Evolutionary conservation across 345 rosid species (phyloP).

Genomic region (Limnanthes douglasii): DNA sequence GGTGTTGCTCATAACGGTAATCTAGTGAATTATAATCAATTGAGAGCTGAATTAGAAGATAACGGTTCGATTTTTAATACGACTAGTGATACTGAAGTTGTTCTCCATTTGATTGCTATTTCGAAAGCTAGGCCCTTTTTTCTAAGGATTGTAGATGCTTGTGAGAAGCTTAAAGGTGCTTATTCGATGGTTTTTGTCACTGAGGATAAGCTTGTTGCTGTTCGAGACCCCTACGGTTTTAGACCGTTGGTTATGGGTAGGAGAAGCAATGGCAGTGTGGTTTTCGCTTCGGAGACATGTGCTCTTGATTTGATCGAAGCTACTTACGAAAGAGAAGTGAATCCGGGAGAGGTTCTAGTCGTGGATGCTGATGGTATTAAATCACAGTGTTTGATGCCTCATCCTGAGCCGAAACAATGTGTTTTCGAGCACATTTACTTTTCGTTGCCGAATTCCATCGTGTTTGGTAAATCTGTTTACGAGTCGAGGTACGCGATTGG

Average conservation of each 20-base stretch:
- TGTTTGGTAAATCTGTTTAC: constrained; percentile 71
- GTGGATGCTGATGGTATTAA: constrained; percentile 80
- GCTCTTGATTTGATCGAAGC: constrained; percentile 98
- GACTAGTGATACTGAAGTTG: constrained; percentile 85
- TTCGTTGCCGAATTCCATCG: constrained; percentile 65
- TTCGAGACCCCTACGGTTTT: constrained; percentile 73
- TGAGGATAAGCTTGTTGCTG: constrained; percentile 80
- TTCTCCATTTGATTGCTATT: constrained; percentile 71
- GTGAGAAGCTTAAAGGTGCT: constrained; percentile 71
- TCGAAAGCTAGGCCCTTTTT: constrained; percentile 78
- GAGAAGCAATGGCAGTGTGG: constrained; percentile 77
- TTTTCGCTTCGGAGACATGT: constrained; percentile 90
- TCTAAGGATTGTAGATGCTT: constrained; percentile 69
- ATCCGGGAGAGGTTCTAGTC: constrained; percentile 84
- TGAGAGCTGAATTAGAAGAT: constrained; percentile 57
- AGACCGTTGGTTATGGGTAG: constrained; percentile 85
- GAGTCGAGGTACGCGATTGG: constrained; percentile 50
- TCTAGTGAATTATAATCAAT: constrained; percentile 42
- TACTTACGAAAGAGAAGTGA: constrained; percentile 77
- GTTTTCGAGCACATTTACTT: constrained; percentile 93
- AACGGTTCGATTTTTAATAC: constrained; percentile 73
- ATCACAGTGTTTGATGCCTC: constrained; percentile 63
- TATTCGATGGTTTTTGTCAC: constrained; percentile 78
- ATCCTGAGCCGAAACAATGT: constrained; percentile 79
- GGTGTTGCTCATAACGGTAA: constrained; percentile 88